These are phyloP conservation scores for Venturia aucupariae DNA, from an alignment of 2,329 filamentous ascomycete genomes.

Conservation along the genomic window DNA sequence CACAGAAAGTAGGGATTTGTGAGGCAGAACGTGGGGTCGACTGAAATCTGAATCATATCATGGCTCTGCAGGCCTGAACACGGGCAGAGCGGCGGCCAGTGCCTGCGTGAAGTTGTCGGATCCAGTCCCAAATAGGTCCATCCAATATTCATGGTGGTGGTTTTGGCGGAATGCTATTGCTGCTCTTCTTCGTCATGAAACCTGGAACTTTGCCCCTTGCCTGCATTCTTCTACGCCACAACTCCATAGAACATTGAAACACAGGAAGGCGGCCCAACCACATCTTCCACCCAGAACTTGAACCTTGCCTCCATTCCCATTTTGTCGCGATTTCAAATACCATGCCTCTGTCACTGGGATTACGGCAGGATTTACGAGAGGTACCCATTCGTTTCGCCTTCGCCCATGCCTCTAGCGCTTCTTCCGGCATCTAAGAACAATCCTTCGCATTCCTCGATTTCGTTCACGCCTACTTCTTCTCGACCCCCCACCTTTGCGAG, in stretches of 20 bases:
- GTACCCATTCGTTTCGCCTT: slow-evolving; percentile 5
- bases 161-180: not conserved
- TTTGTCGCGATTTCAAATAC: slow-evolving; percentile 3
- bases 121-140: not conserved
- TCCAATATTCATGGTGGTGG: not conserved
- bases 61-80: not conserved
- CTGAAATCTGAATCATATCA: not conserved
- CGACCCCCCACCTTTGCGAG: slow-evolving; percentile 60
- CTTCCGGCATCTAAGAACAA: slow-evolving; percentile 41
- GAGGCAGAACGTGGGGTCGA: slow-evolving; percentile 2
- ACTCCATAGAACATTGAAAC: not conserved
- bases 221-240: slow-evolving; percentile 2
- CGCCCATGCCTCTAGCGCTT: slow-evolving; percentile 30
- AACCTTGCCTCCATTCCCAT: slow-evolving; percentile 1
- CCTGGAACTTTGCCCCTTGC: slow-evolving; percentile 1
- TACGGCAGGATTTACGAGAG: not conserved
- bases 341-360: not conserved
- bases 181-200: not conserved
- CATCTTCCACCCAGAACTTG: not conserved
- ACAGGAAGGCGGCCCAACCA: not conserved
- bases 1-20: not conserved
- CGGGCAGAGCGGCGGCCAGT: not conserved
- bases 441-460: slow-evolving; percentile 43
- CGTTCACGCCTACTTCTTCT: slow-evolving; percentile 43
- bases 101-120: not conserved